Evolutionary conservation across 2,329 filamentous ascomycete genomes (phyloP).

Genomic region (Ambrosiella xylebori): DNA sequence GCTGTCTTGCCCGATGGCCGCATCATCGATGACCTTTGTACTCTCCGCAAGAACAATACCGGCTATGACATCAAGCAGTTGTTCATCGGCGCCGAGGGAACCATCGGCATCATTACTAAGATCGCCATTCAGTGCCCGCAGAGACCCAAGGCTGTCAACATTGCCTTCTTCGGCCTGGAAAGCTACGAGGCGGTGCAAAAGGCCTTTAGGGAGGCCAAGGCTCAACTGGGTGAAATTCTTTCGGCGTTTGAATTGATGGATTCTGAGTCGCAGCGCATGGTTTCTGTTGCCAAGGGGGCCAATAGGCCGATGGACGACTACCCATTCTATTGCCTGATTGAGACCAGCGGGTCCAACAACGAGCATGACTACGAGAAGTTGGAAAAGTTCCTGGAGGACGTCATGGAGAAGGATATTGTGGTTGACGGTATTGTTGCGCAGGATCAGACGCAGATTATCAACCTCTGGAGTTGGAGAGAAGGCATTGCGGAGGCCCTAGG

Average conservation of each 20-base stretch:
- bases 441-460: constrained; percentile 73
- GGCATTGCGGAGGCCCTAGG: constrained; percentile 78
- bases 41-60: constrained; percentile 93
- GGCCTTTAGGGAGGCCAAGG: constrained; percentile 79
- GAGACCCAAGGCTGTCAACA: constrained; percentile 73
- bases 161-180: constrained; percentile 82
- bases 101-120: constrained; percentile 82
- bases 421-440: constrained; percentile 81
- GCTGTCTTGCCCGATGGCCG: constrained; percentile 88
- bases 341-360: constrained; percentile 85
- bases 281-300: constrained; percentile 55
- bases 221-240: constrained; percentile 80
- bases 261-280: constrained; percentile 59
- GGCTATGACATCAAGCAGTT: constrained; percentile 95
- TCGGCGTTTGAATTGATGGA: constrained; percentile 99
- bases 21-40: constrained; percentile 73
- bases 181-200: constrained; percentile 77
- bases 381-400: constrained; percentile 73
- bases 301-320: constrained; percentile 71
- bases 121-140: constrained; percentile 82
- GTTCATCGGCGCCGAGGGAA: constrained; percentile 90
- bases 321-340: constrained; percentile 91
- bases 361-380: constrained; percentile 92
- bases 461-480: constrained; percentile 85
- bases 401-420: constrained; percentile 78